Percentiles rank a stretch among this genome's conserved stretches.
phyloP scores from a whole-genome alignment of 306 rosid genomes.

The Amphicarpaea edgeworthii region DNA sequence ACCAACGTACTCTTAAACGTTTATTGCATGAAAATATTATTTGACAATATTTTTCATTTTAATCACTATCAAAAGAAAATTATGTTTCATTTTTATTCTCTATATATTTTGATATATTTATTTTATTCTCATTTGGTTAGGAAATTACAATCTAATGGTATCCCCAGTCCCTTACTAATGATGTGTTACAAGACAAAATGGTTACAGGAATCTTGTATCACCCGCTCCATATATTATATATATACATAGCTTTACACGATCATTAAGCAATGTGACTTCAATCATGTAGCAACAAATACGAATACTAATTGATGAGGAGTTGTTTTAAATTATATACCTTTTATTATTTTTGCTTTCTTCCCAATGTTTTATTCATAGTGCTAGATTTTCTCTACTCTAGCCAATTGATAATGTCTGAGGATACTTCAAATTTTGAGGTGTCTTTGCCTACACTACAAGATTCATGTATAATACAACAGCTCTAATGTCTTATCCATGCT shows the following conservation, averaged over 20 bases:
- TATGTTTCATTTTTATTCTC: too few relatives aligned
- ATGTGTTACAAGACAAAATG: not conserved
- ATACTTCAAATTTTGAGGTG: too few relatives aligned
- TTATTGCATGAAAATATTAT: too few relatives aligned
- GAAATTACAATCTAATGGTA: not conserved
- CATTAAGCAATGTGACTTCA: not conserved
- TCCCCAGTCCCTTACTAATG: not conserved
- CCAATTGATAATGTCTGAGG: too few relatives aligned
- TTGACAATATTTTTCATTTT: too few relatives aligned
- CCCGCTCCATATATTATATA: not conserved
- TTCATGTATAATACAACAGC: conserved; percentile 32
- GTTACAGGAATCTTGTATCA: not conserved
- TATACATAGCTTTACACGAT: not conserved
- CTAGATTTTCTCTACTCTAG: too few relatives aligned
- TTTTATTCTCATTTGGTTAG: conserved; percentile 3
- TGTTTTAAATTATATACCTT: conserved; percentile 50
- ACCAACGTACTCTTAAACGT: too few relatives aligned
- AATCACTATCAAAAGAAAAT: too few relatives aligned
- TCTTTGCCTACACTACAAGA: too few relatives aligned
- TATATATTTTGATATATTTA: too few relatives aligned
- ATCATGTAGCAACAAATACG: conserved; percentile 13
- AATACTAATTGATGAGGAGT: conserved; percentile 45
- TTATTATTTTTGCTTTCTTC: too few relatives aligned
- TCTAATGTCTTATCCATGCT: conserved; percentile 62
- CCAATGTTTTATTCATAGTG: too few relatives aligned